Base-by-base conservation (phyloP, 2,329 filamentous ascomycete species). In the Neocatenulostroma microsporum region DNA sequence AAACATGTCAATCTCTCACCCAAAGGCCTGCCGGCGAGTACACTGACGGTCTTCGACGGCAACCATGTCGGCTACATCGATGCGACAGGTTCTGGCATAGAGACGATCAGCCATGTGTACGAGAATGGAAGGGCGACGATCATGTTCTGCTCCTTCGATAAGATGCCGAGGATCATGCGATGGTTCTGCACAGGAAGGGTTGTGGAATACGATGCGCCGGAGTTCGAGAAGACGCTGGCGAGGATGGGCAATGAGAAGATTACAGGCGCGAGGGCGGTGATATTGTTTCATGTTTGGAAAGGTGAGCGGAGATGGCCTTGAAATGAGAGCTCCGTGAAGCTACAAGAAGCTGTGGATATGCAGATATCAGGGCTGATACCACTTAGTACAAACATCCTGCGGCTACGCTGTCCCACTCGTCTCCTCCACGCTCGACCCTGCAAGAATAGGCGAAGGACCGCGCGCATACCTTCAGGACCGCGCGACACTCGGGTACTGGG, bases 111-210 rank as follows among this genome's bases (percentile, higher is more conserved):
- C 4, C 83, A 88, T 52, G 61, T 84, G 9, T 79, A 84, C 55
- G 83, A 89, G 53, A 88, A 88, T 50, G 80, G 78, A 20, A 73
- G 84, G 12, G 71, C 83, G 13, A 85, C 81, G 5, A 62, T 88
- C 53, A 78, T 86, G 70, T 85, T 87, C 62, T 80, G 73, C 56
- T 78, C 74, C 15, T 83, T 82, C 45, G 74, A 72, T 1, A 47
- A 63, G 3, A 54, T 63, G 0, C 78, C 80, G 12, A 67, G 76
- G 37, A 83, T 84, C 50, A 55, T 82, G 56, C 65, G 80, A 4
- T 66, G 82, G 33, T 82, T 80, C 55, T 81, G 78, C 54, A 67
- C 52, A 7, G 73, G 73, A 4, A 58, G 54, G 4, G 72, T 82
- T 6, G 61, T 82, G 3, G 79, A 84, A 57, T 74, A 69, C 59